These are phyloP conservation scores for Peribolospora baueri DNA, from an alignment of 768 basidiomycete genomes.

Conservation along the genomic window DNA sequence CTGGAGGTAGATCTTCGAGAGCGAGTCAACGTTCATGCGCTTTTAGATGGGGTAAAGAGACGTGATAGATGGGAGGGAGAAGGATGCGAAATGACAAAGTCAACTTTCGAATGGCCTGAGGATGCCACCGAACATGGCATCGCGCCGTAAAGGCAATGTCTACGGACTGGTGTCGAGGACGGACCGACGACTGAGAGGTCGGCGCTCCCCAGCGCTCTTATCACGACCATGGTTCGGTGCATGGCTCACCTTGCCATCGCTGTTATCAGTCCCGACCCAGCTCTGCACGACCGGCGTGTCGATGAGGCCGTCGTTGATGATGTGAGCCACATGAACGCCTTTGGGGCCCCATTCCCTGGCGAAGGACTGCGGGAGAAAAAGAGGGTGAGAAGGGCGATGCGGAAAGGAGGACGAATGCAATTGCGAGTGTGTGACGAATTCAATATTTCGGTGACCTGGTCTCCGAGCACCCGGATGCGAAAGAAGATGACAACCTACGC, in stretches of 20 bases:
- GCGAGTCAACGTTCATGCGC: slow-evolving; percentile 7
- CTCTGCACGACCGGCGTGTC: not conserved
- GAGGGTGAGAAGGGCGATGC: slow-evolving; percentile 3
- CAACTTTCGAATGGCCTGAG: not conserved
- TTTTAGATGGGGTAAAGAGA: not conserved
- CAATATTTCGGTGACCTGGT: no score
- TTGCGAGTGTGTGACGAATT: no score
- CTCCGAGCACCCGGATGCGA: no score
- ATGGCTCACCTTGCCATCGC: no score
- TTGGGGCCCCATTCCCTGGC: slow-evolving; percentile 14
- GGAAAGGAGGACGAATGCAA: not conserved
- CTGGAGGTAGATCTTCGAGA: slow-evolving; percentile 1
- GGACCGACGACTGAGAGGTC: no score
- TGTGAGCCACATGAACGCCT: slow-evolving; percentile 14
- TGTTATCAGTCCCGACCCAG: not conserved
- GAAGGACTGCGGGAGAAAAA: slow-evolving; percentile 5
- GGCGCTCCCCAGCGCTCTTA: no score
- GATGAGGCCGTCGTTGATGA: slow-evolving; percentile 14
- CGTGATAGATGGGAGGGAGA: not conserved
- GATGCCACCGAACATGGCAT: no score
- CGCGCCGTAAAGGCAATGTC: no score
- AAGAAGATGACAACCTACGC: not conserved
- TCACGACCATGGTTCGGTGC: no score
- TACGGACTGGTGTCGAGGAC: no score
- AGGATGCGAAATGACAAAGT: not conserved